A percentile compares a stretch with the other conserved stretches of the same genome.
These are phyloP conservation scores for Trichoderma sp. DNA, from an alignment of 2,329 filamentous ascomycete genomes.

Conservation along the genomic window DNA sequence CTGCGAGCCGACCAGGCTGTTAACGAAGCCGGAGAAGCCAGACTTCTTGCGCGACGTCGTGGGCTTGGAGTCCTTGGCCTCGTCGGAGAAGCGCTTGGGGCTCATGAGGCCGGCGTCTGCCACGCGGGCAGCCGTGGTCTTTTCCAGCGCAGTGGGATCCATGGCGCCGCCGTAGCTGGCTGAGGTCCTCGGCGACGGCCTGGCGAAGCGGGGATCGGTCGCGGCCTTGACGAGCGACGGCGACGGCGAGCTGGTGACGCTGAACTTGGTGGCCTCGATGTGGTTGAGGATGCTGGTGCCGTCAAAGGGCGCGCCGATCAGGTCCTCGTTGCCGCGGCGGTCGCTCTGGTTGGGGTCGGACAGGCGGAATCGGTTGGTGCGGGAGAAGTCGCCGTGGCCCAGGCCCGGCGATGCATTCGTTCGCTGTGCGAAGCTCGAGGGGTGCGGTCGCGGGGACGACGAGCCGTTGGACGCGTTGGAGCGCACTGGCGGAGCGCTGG, in stretches of 20 bases:
- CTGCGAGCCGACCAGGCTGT: slow-evolving; percentile 73
- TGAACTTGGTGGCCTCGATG: slow-evolving; percentile 30
- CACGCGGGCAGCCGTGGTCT: slow-evolving; percentile 40
- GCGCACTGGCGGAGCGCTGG: slow-evolving; percentile 60
- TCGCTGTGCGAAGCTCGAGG: slow-evolving; percentile 30
- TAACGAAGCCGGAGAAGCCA: slow-evolving; percentile 86
- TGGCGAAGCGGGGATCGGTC: slow-evolving; percentile 55
- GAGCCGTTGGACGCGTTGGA: slow-evolving; percentile 54
- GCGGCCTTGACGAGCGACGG: slow-evolving; percentile 51
- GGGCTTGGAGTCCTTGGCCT: slow-evolving; percentile 66
- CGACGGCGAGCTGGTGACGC: slow-evolving; percentile 31
- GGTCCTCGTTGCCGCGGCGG: slow-evolving; percentile 51
- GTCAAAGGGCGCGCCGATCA: slow-evolving; percentile 69
- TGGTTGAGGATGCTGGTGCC: slow-evolving; percentile 62
- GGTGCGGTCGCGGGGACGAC: slow-evolving; percentile 31
- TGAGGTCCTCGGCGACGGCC: slow-evolving; percentile 66
- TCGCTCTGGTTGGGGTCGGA: slow-evolving; percentile 36
- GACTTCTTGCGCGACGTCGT: slow-evolving; percentile 77
- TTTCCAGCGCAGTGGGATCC: slow-evolving; percentile 46
- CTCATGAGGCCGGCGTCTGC: slow-evolving; percentile 52
- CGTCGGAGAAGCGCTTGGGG: slow-evolving; percentile 79
- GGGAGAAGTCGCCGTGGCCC: slow-evolving; percentile 48
- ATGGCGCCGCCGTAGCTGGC: slow-evolving; percentile 52
- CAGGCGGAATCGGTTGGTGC: slow-evolving; percentile 34
- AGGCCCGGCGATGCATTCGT: slow-evolving; percentile 52